These are phyloP conservation scores for Cladosporium cucumerinum DNA, from an alignment of 2,329 filamentous ascomycete genomes.

Conservation along the genomic window DNA sequence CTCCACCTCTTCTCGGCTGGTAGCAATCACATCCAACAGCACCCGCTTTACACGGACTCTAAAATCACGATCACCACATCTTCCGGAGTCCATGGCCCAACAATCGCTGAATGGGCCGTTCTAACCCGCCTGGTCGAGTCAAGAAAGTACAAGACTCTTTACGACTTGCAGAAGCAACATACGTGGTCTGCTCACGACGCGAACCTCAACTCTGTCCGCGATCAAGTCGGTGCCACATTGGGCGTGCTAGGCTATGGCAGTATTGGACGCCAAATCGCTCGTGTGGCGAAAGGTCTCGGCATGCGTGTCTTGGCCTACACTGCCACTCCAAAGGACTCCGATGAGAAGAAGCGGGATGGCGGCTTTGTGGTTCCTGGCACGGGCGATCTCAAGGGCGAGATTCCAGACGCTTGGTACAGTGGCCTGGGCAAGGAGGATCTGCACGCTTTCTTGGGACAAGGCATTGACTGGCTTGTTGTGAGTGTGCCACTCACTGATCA, in stretches of 20 bases:
- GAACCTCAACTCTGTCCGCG: constrained; percentile 43
- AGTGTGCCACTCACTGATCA: constrained; percentile 55
- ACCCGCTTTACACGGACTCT: constrained; percentile 52
- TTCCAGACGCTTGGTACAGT: constrained; percentile 57
- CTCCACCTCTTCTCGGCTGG: constrained; percentile 59
- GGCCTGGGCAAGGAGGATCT: constrained; percentile 52
- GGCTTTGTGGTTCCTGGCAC: constrained; percentile 68
- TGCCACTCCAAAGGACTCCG: constrained; percentile 63
- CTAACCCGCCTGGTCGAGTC: constrained; percentile 58
- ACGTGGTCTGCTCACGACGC: constrained; percentile 46
- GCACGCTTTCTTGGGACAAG: constrained; percentile 53
- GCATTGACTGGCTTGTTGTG: constrained; percentile 57
- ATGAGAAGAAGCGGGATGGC: constrained; percentile 60
- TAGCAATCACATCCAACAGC: constrained; percentile 51
- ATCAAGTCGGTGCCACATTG: constrained; percentile 57
- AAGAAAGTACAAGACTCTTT: constrained; percentile 53
- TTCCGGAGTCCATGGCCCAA: constrained; percentile 59
- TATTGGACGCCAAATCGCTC: constrained; percentile 55
- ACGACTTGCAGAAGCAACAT: constrained; percentile 57
- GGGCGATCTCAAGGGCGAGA: constrained; percentile 54
- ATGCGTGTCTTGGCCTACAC: constrained; percentile 75
- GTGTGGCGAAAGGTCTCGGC: constrained; percentile 47
- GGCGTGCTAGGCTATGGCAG: constrained; percentile 62
- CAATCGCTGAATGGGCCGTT: constrained; percentile 65
- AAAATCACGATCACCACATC: constrained; percentile 54